These are phyloP conservation scores for Chytridium lagenaria DNA, from an alignment of 371 early-diverging fungal species.

Conservation along the genomic window DNA sequence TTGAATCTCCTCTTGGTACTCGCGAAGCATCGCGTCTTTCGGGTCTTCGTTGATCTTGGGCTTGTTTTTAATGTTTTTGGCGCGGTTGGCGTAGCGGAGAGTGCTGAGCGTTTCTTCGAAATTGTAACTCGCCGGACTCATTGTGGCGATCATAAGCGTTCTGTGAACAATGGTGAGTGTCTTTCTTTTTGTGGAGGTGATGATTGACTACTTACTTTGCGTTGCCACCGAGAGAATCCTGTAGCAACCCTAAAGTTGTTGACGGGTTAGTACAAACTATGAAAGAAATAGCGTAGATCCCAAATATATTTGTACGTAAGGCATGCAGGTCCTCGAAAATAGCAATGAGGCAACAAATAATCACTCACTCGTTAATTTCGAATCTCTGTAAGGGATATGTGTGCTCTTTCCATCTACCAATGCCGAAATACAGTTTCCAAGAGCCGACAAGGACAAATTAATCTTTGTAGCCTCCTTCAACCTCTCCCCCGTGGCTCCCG, in stretches of 20 bases:
- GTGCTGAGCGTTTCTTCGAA: slow-evolving; percentile 82
- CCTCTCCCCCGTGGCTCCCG: slow-evolving; percentile 66
- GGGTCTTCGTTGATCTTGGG: slow-evolving; percentile 84
- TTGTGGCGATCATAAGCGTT: slow-evolving; percentile 68
- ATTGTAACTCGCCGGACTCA: slow-evolving; percentile 63
- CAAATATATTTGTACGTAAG: neutral
- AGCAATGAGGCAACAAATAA: neutral
- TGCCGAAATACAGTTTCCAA: slow-evolving; percentile 75
- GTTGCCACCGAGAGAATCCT: slow-evolving; percentile 70
- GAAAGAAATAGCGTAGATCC: neutral
- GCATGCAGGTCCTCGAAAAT: too few species aligned
- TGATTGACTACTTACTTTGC: slow-evolving; percentile 43
- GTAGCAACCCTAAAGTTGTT: slow-evolving; percentile 63
- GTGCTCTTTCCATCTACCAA: slow-evolving; percentile 63
- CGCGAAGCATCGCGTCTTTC: slow-evolving; percentile 57
- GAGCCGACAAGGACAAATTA: slow-evolving; percentile 67
- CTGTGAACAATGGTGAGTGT: neutral
- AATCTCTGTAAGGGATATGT: slow-evolving; percentile 74
- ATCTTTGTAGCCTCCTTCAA: slow-evolving; percentile 76
- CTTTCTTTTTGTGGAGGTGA: neutral
- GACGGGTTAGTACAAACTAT: too few species aligned
- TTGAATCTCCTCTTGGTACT: slow-evolving; percentile 64
- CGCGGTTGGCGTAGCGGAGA: slow-evolving; percentile 92
- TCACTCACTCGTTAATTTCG: slow-evolving; percentile 64
- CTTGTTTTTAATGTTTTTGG: slow-evolving; percentile 92